Conservation (phyloP, 1,139 yeast genomes). For the Candida sanyaensis region DNA sequence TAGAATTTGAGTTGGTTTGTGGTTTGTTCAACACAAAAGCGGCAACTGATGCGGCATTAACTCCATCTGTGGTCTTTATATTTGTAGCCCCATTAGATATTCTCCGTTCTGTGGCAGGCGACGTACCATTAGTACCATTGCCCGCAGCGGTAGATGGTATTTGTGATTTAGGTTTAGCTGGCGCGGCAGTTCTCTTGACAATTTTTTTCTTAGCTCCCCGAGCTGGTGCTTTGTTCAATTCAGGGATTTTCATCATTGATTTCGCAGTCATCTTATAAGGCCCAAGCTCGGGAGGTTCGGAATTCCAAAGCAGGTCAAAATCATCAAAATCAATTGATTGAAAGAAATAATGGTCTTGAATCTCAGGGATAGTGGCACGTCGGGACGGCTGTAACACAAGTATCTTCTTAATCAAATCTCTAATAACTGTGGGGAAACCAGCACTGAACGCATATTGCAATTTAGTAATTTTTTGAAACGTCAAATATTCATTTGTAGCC, state of each 20-base stretch:
- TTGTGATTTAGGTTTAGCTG: slow-evolving; percentile 4
- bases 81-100: background rate
- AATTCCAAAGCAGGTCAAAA: slow-evolving; percentile 65
- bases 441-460: slow-evolving; percentile 68
- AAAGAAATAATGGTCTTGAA: slow-evolving; percentile 69
- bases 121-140: slow-evolving; percentile 1
- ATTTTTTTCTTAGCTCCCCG: slow-evolving; percentile 17
- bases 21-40: slow-evolving; percentile 43
- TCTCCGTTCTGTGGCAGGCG: slow-evolving; percentile 13
- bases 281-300: slow-evolving; percentile 71
- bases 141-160: slow-evolving; percentile 8
- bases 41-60: slow-evolving; percentile 47
- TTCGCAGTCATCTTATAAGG: slow-evolving; percentile 63
- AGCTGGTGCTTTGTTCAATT: slow-evolving; percentile 28
- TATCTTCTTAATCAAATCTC: slow-evolving; percentile 48
- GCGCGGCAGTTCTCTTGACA: slow-evolving; percentile 11
- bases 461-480: slow-evolving; percentile 53
- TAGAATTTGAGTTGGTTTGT: slow-evolving; percentile 19
- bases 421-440: slow-evolving; percentile 48
- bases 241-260: slow-evolving; percentile 59
- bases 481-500: slow-evolving; percentile 72
- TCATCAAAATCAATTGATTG: slow-evolving; percentile 65
- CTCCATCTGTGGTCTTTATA: slow-evolving; percentile 14
- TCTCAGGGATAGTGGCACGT: slow-evolving; percentile 39
- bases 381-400: slow-evolving; percentile 47